Evolutionary conservation across 2,329 filamentous ascomycete species (phyloP).

Genomic region (Calonectria honghensis): DNA sequence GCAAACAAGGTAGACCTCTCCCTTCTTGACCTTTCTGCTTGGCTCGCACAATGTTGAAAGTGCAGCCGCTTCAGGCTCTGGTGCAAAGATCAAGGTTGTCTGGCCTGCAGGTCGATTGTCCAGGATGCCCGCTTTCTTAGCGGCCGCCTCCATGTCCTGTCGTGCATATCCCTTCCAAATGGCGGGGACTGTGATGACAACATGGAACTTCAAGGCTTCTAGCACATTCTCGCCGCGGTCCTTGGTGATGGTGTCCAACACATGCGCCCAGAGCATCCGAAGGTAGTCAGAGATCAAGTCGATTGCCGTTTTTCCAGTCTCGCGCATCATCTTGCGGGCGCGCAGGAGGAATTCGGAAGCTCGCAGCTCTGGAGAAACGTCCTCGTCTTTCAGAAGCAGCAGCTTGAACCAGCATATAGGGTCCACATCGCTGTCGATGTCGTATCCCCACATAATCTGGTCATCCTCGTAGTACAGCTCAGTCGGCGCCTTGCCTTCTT

Average conservation of each 20-base stretch:
- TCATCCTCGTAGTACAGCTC: constrained; percentile 38
- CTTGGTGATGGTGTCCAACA: constrained; percentile 26
- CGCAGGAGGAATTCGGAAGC: constrained; percentile 33
- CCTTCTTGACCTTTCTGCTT: constrained; percentile 13
- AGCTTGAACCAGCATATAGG: constrained; percentile 40
- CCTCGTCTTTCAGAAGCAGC: constrained; percentile 36
- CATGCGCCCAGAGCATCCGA: constrained; percentile 18
- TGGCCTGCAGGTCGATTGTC: constrained; percentile 30
- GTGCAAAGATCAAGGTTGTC: constrained; percentile 31
- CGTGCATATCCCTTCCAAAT: constrained; percentile 40
- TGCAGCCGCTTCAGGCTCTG: constrained; percentile 35
- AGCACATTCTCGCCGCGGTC: constrained; percentile 25
- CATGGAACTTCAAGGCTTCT: constrained; percentile 20
- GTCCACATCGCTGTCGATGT: constrained; percentile 28
- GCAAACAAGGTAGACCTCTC: constrained; percentile 40
- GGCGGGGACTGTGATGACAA: constrained; percentile 40
- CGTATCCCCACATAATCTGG: constrained; percentile 35
- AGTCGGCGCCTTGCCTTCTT: constrained; percentile 37
- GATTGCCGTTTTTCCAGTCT: constrained; percentile 28
- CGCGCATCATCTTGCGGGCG: constrained; percentile 16
- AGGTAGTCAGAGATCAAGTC: constrained; percentile 39
- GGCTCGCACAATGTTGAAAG: constrained; percentile 27
- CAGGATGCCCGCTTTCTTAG: constrained; percentile 22
- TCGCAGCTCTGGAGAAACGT: constrained; percentile 17
- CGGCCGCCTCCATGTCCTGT: constrained; percentile 35